Evolutionary conservation across 2,329 filamentous ascomycete species (phyloP), one percentile per base, ranked within the genome.

Genomic region (Lasiodiplodia hormozganensis): DNA sequence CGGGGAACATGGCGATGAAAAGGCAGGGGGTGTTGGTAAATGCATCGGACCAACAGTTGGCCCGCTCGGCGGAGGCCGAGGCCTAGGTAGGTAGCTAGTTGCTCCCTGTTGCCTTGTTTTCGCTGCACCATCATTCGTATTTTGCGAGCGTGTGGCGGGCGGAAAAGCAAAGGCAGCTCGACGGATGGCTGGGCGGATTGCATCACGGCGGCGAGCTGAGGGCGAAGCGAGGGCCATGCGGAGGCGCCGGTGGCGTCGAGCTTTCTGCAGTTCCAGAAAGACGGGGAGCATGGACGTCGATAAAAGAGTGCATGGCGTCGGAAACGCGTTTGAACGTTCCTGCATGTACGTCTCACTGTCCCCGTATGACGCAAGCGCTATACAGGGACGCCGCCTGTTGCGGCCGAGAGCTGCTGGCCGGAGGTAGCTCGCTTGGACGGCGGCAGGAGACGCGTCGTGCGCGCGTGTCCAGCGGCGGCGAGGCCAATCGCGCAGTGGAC

Each of bases 261-360:
- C 43, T 21, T 49, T 62, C 38, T 62, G 57, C 57, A 47, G 40
- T 62, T 62, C 49, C 58, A 62, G 49, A 51, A 49, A 36, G 12
- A 21, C 11, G 31, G 40, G 57, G 14, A 49, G 7, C 38, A 49
- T 31, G 40, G 11, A 25, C 25, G 40, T 21, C 58, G 40, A 34
- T 25, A 43, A 34, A 47, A 47, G 25, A 28, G 18, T 43, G 58
- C 25, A 36, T n/a, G 21, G 18, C 25, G 58, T 62, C 56, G 58
- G 40, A 62, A 31, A 49, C 58, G 58, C 40, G 43, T 43, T 60
- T 28, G 56, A 60, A n/a, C 31, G 60, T 64, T 64, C 60, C 60
- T 64, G 60, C 60, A 47, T 52, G 23, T 40, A 21, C 54, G 34
- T 58, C 54, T 58, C 25, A 34, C 54, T 21, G 54, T 64, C 14